Base-by-base conservation (phyloP, 2,329 filamentous ascomycete species). In the Parascedosporium putredinis region DNA sequence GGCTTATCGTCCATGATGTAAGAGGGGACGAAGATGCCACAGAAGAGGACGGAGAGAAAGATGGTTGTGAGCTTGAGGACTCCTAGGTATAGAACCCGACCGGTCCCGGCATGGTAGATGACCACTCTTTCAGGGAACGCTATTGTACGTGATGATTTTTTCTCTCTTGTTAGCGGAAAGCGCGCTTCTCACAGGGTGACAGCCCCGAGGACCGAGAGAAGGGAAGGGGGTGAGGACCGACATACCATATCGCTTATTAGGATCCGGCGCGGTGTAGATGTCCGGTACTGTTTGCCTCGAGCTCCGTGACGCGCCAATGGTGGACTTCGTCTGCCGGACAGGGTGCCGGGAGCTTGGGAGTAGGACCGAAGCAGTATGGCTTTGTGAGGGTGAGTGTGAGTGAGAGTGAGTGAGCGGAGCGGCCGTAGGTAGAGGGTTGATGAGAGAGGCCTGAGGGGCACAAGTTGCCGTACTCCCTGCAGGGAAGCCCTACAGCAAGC, bases 51-150 rank as follows among this genome's bases (percentile, higher is more conserved):
- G 50, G 84, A 83, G 34, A 86, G 64, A 53, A 88, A 78, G 36
- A 93, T 73, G 3, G 83, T 83, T 1, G 81, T 81, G 50, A 91
- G 67, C 58, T 88, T 88, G 54, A 86, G 64, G 59, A 81, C 77
- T 45, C 83, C 85, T 43, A 91, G 67, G 55, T 85, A 83, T 5
- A 81, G 78, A 25, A 78, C 83, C 51, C 78, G 75, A 7, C 74
- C 74, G 1, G 79, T 83, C 48, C 87, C 86, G 49, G 81, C 81
- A 66, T 89, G 84, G 64, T 87, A 94, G 54, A 94, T 76, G 56
- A 88, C 73, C 24, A 90, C 60, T 12, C 69, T 69, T 54, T 79
- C 73, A 0, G 80, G 78, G 52, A 75, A 75, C 29, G 65, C 74
- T 78, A 27, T 20, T 16, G 20, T 4, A n/a, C 14, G 25, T 16